These are phyloP conservation scores for Pisolithus microcarpus DNA, from an alignment of 768 basidiomycete species.

Conservation along the genomic window DNA sequence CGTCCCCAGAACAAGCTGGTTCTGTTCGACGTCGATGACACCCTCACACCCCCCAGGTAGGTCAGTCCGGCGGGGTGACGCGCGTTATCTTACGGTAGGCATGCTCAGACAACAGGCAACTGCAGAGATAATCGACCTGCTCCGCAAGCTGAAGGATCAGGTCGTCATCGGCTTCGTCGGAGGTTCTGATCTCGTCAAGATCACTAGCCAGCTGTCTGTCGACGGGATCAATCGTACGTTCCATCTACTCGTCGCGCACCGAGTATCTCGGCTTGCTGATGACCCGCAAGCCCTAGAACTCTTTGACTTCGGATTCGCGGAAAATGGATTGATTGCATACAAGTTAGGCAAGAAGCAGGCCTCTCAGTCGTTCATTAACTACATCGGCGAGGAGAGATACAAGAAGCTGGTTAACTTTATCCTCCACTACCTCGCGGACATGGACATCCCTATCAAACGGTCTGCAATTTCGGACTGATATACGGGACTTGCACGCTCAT, in stretches of 20 bases:
- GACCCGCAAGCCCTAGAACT: constrained; percentile 52
- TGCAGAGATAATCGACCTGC: constrained; percentile 60
- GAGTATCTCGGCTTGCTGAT: constrained; percentile 2
- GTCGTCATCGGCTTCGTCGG: constrained; percentile 83
- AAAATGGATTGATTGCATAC: constrained; percentile 91
- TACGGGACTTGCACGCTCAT: neutral
- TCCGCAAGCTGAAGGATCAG: constrained; percentile 67
- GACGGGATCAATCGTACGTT: constrained; percentile 46
- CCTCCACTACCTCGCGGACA: constrained; percentile 85
- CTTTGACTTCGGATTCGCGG: constrained; percentile 89
- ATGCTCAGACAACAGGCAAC: constrained; percentile 41
- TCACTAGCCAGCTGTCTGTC: constrained; percentile 72
- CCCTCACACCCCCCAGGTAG: constrained; percentile 64
- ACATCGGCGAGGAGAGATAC: constrained; percentile 87
- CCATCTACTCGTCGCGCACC: neutral
- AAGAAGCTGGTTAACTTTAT: constrained; percentile 89
- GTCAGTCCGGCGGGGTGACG: constrained; percentile 25
- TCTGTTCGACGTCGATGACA: constrained; percentile 80
- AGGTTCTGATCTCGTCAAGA: constrained; percentile 87
- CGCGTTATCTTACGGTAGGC: constrained; percentile 2
- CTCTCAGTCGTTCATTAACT: constrained; percentile 83
- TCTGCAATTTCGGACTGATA: constrained; percentile 18
- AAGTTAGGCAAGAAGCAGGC: constrained; percentile 68
- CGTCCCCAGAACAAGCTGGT: constrained; percentile 61
- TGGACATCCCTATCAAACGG: constrained; percentile 95